Percentiles rank a stretch among this genome's conserved stretches.
These are phyloP conservation scores for Colletotrichum costaricense DNA, from an alignment of 2,329 filamentous ascomycete species.

Conservation along the genomic window DNA sequence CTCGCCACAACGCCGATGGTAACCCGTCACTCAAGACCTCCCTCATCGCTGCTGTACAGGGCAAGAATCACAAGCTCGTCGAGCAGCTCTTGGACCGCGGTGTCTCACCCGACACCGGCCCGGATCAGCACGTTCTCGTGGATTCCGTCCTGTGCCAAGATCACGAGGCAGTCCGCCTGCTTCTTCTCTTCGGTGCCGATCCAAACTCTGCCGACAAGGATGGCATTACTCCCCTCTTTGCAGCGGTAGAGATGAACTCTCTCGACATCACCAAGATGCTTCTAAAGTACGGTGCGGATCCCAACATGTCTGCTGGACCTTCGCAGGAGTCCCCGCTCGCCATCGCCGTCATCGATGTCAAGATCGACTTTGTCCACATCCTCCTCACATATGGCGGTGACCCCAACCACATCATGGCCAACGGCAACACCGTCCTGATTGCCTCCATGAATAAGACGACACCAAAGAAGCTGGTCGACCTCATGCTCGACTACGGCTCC, in stretches of 20 bases:
- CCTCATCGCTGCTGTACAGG: conserved; percentile 65
- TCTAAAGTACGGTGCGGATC: conserved; percentile 73
- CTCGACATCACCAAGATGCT: conserved; percentile 68
- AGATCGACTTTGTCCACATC: conserved; percentile 67
- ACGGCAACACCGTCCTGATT: conserved; percentile 71
- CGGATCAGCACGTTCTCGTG: conserved; percentile 60
- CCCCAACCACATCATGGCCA: conserved; percentile 62
- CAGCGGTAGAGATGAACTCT: conserved; percentile 63
- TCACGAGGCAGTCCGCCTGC: conserved; percentile 63
- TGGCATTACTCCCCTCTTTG: conserved; percentile 63
- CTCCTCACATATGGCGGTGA: conserved; percentile 72
- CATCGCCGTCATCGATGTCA: conserved; percentile 61
- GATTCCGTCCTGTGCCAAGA: conserved; percentile 65
- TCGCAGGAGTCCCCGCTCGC: conserved; percentile 67
- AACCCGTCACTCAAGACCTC: conserved; percentile 58
- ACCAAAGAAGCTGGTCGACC: conserved; percentile 64
- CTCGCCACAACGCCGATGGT: conserved; percentile 55
- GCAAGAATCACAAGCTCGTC: conserved; percentile 65
- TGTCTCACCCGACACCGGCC: conserved; percentile 60
- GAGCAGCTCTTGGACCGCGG: conserved; percentile 70
- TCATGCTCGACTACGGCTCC: conserved; percentile 70
- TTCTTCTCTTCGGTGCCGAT: conserved; percentile 68
- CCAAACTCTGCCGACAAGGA: conserved; percentile 63
- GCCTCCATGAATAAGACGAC: conserved; percentile 69
- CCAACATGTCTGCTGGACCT: conserved; percentile 61